phyloP scores from a whole-genome alignment of 495 filamentous ascomycete genomes.

The Aspergillus nidulans region DNA sequence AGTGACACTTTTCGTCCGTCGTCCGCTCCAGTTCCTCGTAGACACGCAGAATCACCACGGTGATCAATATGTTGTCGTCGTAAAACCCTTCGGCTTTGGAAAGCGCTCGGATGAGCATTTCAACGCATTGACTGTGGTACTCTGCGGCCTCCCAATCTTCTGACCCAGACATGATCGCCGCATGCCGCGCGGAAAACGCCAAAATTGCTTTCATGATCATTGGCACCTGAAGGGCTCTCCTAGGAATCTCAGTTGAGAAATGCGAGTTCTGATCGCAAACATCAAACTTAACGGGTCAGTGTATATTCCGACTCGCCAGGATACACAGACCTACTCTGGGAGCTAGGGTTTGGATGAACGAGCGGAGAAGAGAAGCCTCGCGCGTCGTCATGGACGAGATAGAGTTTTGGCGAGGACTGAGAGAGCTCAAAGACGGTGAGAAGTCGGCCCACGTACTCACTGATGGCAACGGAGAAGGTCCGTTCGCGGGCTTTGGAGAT shows the following conservation, averaged over 20 bases:
- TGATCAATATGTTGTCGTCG: conserved; percentile 32
- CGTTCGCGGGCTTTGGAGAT: conserved; percentile 7
- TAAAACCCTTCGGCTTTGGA: conserved; percentile 26
- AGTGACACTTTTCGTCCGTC: conserved; percentile 33
- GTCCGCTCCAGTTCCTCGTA: conserved; percentile 35
- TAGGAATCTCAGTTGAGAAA: conserved; percentile 33
- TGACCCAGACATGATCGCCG: conserved; percentile 27
- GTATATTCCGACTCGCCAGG: neutral
- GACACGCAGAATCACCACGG: conserved; percentile 35
- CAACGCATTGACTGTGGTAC: conserved; percentile 36
- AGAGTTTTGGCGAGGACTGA: conserved; percentile 10
- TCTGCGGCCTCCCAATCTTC: conserved; percentile 36
- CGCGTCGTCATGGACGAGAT: conserved; percentile 19
- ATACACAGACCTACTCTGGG: conserved; percentile 26
- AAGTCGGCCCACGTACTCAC: conserved; percentile 14
- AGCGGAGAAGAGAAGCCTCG: conserved; percentile 32
- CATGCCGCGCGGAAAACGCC: conserved; percentile 31
- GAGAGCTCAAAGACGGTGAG: conserved; percentile 7
- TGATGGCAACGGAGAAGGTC: conserved; percentile 12
- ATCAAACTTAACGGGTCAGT: conserved; percentile 21
- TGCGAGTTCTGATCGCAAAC: conserved; percentile 34
- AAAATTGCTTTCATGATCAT: conserved; percentile 36
- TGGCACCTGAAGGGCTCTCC: conserved; percentile 27
- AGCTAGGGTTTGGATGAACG: conserved; percentile 33
- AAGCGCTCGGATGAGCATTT: conserved; percentile 30